phyloP scores from a whole-genome alignment of 306 rosid species.

The Senna tora region DNA sequence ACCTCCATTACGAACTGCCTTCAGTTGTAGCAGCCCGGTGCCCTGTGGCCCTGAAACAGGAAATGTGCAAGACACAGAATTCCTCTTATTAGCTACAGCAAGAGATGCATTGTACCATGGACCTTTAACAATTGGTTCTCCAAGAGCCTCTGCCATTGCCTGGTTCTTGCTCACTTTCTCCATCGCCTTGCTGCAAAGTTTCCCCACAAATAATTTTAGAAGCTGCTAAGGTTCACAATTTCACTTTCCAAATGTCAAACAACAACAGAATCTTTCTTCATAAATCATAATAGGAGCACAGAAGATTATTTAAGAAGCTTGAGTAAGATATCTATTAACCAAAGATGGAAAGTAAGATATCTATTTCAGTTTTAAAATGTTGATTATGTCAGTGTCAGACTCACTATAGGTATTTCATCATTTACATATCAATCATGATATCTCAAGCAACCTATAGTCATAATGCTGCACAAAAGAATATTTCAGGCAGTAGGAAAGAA shows the following conservation, averaged over 20 bases:
- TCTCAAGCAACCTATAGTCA: constrained; percentile 11
- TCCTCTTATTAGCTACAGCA: constrained; percentile 90
- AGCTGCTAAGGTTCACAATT: constrained; percentile 26
- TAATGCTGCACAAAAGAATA: background rate
- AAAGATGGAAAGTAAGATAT: too few species aligned
- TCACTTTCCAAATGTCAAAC: constrained; percentile 29
- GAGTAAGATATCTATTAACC: background rate
- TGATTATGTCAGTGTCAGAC: constrained; percentile 11
- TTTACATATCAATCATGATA: constrained; percentile 9
- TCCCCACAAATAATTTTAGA: constrained; percentile 31
- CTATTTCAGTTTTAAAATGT: too few species aligned
- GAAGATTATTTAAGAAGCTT: constrained; percentile 11
- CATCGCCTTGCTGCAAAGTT: constrained; percentile 82
- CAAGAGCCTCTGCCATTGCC: constrained; percentile 74
- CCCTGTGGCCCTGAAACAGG: constrained; percentile 90
- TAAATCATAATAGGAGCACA: constrained; percentile 14
- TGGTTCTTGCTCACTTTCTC: constrained; percentile 69
- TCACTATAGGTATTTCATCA: constrained; percentile 21
- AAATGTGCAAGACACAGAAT: constrained; percentile 86
- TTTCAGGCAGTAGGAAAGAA: background rate
- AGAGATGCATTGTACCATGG: constrained; percentile 97
- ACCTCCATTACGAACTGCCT: constrained; percentile 93
- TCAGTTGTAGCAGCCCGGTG: constrained; percentile 74
- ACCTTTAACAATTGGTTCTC: constrained; percentile 86
- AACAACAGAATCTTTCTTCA: constrained; percentile 15